A percentile compares a stretch with the other conserved stretches of the same genome.
phyloP scores from a whole-genome alignment of 129 eudicot species.

The carrot (Daucus carota) region DNA sequence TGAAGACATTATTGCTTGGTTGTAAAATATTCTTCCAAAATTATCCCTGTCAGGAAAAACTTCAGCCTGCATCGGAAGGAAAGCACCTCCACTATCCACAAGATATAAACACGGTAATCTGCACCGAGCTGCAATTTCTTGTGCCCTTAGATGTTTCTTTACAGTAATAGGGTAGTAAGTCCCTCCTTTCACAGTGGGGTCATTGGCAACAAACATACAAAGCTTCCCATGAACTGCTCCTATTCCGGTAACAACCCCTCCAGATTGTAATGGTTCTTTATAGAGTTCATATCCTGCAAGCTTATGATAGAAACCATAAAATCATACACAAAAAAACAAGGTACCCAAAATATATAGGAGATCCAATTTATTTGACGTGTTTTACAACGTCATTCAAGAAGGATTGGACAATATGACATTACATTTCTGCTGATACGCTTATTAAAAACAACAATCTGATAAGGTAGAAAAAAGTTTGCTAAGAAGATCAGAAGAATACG shows the following conservation, averaged over 20 bases:
- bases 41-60: conserved; percentile 93
- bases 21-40: conserved; percentile 90
- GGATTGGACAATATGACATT: background rate
- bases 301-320: conserved; percentile 23
- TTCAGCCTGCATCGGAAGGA: conserved; percentile 94
- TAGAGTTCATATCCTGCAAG: conserved; percentile 94
- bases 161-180: conserved; percentile 84
- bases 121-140: conserved; percentile 91
- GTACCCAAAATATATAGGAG: background rate
- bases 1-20: conserved; percentile 87
- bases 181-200: conserved; percentile 96
- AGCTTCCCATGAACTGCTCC: conserved; percentile 90
- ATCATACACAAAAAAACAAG: conserved; percentile 5
- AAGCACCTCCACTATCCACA: conserved; percentile 97
- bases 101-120: conserved; percentile 87
- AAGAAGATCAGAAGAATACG: background rate
- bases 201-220: conserved; percentile 94
- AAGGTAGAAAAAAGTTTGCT: background rate
- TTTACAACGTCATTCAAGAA: background rate
- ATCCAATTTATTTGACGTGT: background rate
- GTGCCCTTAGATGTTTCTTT: conserved; percentile 92
- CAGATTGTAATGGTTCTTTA: conserved; percentile 70
- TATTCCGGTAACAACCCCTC: conserved; percentile 83
- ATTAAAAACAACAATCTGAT: background rate
- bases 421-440: background rate